Evolutionary conservation across 805 yeast species (phyloP).

Genomic region (Ogataea naganishii): DNA sequence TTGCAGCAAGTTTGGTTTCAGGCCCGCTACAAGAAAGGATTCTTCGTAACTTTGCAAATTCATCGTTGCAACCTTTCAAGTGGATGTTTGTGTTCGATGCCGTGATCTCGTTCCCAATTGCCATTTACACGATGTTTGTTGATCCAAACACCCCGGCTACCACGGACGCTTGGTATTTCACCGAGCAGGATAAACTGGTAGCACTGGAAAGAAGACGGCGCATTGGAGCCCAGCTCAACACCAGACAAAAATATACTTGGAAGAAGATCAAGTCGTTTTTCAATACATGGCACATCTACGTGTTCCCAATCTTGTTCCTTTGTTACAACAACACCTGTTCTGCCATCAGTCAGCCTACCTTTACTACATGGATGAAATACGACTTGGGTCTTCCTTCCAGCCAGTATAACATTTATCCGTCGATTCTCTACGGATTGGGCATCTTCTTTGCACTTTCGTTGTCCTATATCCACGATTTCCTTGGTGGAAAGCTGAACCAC

Average conservation of each 20-base stretch:
- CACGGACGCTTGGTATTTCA: conserved; percentile 32
- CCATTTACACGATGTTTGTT: conserved; percentile 31
- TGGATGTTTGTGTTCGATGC: conserved; percentile 42
- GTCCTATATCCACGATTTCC: conserved; percentile 28
- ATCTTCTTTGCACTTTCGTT: conserved; percentile 27
- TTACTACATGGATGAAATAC: conserved; percentile 35
- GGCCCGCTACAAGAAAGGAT: conserved; percentile 31
- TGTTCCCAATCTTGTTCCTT: conserved; percentile 32
- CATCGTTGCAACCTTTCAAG: conserved; percentile 27
- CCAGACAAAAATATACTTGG: conserved; percentile 31
- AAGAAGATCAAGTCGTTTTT: conserved; percentile 30
- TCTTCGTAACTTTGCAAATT: conserved; percentile 14
- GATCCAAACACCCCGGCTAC: conserved; percentile 40
- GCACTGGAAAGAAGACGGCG: conserved; percentile 38
- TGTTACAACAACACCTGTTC: conserved; percentile 28
- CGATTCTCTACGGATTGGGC: conserved; percentile 28
- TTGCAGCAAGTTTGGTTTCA: conserved; percentile 25
- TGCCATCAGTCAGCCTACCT: conserved; percentile 32
- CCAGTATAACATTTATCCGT: conserved; percentile 33
- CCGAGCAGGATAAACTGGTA: conserved; percentile 31
- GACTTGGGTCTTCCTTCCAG: conserved; percentile 23
- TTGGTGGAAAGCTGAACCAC: conserved; percentile 27
- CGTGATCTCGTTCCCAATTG: conserved; percentile 27
- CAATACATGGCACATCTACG: conserved; percentile 39
- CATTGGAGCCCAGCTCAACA: conserved; percentile 32